Conservation (phyloP, 768 basidiomycete genomes). For the Lentinula sp. region DNA sequence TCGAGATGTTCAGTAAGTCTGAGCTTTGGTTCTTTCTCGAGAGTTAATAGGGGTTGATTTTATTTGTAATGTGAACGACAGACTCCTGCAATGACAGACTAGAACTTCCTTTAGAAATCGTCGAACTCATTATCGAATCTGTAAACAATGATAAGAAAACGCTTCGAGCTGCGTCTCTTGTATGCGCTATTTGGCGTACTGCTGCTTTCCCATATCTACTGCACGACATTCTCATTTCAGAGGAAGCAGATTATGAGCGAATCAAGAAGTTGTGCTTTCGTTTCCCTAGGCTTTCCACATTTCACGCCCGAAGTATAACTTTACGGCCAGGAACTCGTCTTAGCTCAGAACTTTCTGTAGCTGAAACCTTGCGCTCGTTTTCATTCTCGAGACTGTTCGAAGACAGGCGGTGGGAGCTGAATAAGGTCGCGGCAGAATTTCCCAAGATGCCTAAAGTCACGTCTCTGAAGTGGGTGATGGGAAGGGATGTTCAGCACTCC, state of each 20-base stretch:
- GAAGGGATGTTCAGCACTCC: neutral
- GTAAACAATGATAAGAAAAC: neutral
- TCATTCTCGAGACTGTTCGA: conserved; percentile 1
- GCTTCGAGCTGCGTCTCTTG: conserved; percentile 1
- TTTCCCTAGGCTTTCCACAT: conserved; percentile 4
- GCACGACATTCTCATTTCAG: conserved; percentile 1
- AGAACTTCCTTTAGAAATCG: conserved; percentile 1
- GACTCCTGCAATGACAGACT: neutral
- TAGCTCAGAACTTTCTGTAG: neutral
- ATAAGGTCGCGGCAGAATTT: neutral
- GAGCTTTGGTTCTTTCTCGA: neutral
- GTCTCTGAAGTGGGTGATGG: conserved; percentile 1
- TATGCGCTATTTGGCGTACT: neutral
- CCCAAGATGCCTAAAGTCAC: conserved; percentile 4
- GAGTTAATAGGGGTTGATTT: neutral
- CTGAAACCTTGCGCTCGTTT: neutral
- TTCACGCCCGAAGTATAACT: neutral
- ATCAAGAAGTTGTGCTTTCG: neutral
- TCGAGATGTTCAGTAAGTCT: neutral
- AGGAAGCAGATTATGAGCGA: conserved; percentile 2
- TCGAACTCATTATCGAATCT: conserved; percentile 1
- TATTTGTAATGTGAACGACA: neutral
- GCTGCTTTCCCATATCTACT: conserved; percentile 5
- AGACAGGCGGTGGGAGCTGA: conserved; percentile 4
- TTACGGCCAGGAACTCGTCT: neutral